Base-by-base conservation (phyloP, 257 asterid species). In the Solanum piurae region DNA sequence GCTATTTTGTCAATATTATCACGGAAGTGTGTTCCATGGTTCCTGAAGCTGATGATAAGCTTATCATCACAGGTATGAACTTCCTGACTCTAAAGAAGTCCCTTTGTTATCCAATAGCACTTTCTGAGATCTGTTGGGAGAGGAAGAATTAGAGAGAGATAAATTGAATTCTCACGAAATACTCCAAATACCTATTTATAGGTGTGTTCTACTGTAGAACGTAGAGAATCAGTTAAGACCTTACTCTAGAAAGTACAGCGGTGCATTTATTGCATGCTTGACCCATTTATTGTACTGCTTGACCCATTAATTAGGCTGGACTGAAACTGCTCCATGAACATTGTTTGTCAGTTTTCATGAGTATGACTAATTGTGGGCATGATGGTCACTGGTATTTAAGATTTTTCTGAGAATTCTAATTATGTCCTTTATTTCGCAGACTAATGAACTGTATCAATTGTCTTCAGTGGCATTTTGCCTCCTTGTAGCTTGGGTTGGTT, bases 381-480 rank as follows among this genome's bases (percentile, higher is more conserved):
- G 55, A 46, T 46, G 66, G 27, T 16, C 16, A 44, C 25, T 25
- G 85, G 37, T 79, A 79, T 21, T 44, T 27, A 79, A 8, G 66
- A 79, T 46, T 79, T 9, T 14, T 79, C 66, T 79, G 85, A 27
- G 34, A 27, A 16, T 27, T 77, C 58, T 79, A 79, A 79, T 27
- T 46, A 14, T 79, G 38, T 46, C 85, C 86, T 90, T 79, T 74
- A 80, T 85, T 92, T 58, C 84, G 92, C 97, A 97, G 99, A 97
- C 99, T 89, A 96, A 97, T 90, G 99, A 97, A 90, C 96, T 97
- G 64, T 97, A 97, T 92, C 99, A 97, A 88, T 88, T 97, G 93
- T 98, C 99, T 9, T 90, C 99, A 18, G 98, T 96, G 74, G 99
- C 99, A 82, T 96, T 97, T 92, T 97, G 99, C 94, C 98, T 97